These are phyloP conservation scores for Penicillium sp. DNA, from an alignment of 2,329 filamentous ascomycete species.

Conservation along the genomic window DNA sequence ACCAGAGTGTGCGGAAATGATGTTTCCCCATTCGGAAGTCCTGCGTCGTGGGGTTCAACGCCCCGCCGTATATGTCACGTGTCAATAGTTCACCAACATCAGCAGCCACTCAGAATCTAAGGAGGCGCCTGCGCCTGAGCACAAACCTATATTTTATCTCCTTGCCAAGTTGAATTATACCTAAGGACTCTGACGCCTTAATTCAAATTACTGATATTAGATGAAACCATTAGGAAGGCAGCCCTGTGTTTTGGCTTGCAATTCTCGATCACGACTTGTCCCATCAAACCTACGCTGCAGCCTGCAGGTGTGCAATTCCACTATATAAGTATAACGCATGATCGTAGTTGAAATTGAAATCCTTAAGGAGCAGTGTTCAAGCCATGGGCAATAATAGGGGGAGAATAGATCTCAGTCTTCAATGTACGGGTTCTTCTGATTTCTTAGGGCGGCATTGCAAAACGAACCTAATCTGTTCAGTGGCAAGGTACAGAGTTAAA, in stretches of 20 bases:
- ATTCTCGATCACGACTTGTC: neutral
- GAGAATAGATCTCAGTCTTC: neutral
- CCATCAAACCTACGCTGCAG: neutral
- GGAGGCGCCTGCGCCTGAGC: too few species aligned
- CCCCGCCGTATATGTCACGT: constrained; percentile 24
- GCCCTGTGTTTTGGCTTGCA: neutral
- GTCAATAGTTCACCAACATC: neutral
- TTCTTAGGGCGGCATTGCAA: neutral
- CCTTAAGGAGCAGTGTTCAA: neutral
- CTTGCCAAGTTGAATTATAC: too few species aligned
- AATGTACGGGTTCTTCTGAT: neutral
- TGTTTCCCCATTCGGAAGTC: constrained; percentile 23
- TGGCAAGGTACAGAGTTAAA: neutral
- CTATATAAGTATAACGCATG: neutral
- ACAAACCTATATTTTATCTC: too few species aligned
- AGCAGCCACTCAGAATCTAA: too few species aligned
- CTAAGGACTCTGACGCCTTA: too few species aligned
- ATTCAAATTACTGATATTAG: too few species aligned
- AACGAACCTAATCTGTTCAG: neutral
- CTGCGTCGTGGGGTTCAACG: constrained; percentile 12
- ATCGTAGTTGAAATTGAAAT: neutral
- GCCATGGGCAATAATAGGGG: neutral
- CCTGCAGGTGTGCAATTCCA: neutral
- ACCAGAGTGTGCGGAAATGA: constrained; percentile 24
- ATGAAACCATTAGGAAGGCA: neutral